Conservation (phyloP, 768 basidiomycete species). For the Dacryopinax primogenitus region DNA sequence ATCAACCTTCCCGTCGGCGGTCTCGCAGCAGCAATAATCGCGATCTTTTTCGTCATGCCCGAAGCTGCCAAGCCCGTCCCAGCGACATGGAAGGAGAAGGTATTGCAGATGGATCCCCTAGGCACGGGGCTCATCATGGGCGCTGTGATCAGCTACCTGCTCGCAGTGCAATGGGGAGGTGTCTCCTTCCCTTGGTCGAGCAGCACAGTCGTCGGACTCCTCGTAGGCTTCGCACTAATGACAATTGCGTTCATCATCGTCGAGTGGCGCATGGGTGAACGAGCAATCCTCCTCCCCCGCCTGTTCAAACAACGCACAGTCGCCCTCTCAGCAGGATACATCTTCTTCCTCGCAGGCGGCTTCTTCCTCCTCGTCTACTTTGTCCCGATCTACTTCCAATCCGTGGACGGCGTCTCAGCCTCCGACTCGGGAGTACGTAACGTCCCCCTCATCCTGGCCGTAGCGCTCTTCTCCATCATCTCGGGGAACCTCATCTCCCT, state of each 20-base stretch:
- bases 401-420: neutral
- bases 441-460: slow-evolving; percentile 10
- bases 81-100: neutral
- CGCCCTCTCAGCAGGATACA: neutral
- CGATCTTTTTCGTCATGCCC: slow-evolving; percentile 9
- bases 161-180: neutral
- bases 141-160: neutral
- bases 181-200: neutral
- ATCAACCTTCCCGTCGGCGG: slow-evolving; percentile 14
- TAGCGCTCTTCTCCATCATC: neutral
- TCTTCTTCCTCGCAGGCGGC: slow-evolving; percentile 2
- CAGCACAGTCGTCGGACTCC: neutral
- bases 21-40: slow-evolving; percentile 6
- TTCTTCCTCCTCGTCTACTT: slow-evolving; percentile 2
- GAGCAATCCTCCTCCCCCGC: neutral
- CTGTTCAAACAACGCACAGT: neutral
- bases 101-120: neutral
- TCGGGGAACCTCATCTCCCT: neutral
- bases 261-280: neutral
- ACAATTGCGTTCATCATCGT: neutral
- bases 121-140: neutral
- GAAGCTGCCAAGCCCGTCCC: neutral
- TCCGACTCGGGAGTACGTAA: neutral
- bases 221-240: neutral
- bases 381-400: slow-evolving; percentile 1